phyloP scores from a whole-genome alignment of 2,329 filamentous ascomycete genomes.

The Penicillium brasilianum region DNA sequence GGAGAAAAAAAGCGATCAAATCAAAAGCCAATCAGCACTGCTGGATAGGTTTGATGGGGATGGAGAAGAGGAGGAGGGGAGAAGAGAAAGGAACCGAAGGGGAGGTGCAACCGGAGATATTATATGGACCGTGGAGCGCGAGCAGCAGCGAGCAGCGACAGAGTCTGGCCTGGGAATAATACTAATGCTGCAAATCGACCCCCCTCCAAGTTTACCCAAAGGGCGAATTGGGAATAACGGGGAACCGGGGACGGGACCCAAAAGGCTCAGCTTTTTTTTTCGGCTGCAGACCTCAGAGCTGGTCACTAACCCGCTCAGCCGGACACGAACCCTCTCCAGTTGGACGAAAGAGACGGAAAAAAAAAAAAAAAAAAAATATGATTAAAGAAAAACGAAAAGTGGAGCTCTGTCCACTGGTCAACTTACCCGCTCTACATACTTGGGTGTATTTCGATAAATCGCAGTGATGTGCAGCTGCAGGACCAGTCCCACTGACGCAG shows the following conservation, averaged over 20 bases:
- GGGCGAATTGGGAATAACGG: background rate
- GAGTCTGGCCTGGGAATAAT: background rate
- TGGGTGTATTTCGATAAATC: constrained; percentile 22
- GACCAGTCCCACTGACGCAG: constrained; percentile 26
- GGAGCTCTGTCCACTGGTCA: constrained; percentile 18
- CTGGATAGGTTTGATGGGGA: constrained; percentile 28
- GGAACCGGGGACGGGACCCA: background rate
- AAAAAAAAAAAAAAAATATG: constrained; percentile 15
- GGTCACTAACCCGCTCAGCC: constrained; percentile 8
- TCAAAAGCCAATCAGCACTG: constrained; percentile 37
- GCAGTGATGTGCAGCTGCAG: constrained; percentile 32
- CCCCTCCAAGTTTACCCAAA: background rate
- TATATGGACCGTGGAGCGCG: constrained; percentile 24
- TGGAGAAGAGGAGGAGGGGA: constrained; percentile 18
- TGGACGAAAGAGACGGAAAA: constrained; percentile 4
- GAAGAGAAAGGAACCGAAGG: constrained; percentile 1
- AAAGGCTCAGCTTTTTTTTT: constrained; percentile 2
- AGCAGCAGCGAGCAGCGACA: background rate
- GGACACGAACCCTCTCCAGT: constrained; percentile 8
- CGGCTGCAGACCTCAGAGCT: constrained; percentile 2
- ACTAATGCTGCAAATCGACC: background rate
- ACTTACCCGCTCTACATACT: constrained; percentile 24
- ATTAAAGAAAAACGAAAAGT: constrained; percentile 19
- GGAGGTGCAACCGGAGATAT: constrained; percentile 25
- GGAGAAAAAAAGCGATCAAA: constrained; percentile 23